These are phyloP conservation scores for Sonneratia caseolaris DNA, from an alignment of 345 rosid species.

Conservation along the genomic window DNA sequence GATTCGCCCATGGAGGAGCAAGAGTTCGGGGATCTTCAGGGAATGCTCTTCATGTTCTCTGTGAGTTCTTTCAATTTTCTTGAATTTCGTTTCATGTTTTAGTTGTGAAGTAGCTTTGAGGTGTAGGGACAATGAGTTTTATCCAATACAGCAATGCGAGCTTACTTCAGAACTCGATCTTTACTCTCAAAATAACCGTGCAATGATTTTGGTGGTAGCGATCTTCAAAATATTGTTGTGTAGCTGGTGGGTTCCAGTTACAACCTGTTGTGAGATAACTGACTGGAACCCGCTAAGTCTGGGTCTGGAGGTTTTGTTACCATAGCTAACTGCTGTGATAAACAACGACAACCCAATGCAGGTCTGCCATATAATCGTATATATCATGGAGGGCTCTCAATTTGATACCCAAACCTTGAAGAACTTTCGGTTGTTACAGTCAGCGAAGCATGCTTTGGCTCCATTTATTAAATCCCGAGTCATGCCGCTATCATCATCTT, in stretches of 20 bases:
- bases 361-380: slow-evolving; percentile 75
- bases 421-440: slow-evolving; percentile 67
- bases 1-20: slow-evolving; percentile 44
- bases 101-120: not conserved
- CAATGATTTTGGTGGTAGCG: not conserved
- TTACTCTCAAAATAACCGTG: not conserved
- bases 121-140: not conserved
- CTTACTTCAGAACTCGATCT: not conserved
- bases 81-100: not conserved
- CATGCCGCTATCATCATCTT: slow-evolving; percentile 31
- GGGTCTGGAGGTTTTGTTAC: not conserved
- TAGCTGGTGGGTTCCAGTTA: not conserved
- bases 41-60: slow-evolving; percentile 79
- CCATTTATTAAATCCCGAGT: slow-evolving; percentile 48
- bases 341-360: slow-evolving; percentile 34
- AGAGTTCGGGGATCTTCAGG: slow-evolving; percentile 75
- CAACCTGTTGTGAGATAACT: not conserved
- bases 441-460: slow-evolving; percentile 52
- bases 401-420: slow-evolving; percentile 54
- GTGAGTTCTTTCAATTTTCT: slow-evolving; percentile 35
- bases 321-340: slow-evolving; percentile 10
- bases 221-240: not conserved
- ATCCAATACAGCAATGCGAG: not conserved
- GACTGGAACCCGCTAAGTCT: not conserved
- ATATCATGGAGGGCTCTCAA: slow-evolving; percentile 56